A percentile compares a stretch with the other conserved stretches of the same genome.
Evolutionary conservation across 2,329 filamentous ascomycete species (phyloP).

Genomic region (Fusarium mangiferae): DNA sequence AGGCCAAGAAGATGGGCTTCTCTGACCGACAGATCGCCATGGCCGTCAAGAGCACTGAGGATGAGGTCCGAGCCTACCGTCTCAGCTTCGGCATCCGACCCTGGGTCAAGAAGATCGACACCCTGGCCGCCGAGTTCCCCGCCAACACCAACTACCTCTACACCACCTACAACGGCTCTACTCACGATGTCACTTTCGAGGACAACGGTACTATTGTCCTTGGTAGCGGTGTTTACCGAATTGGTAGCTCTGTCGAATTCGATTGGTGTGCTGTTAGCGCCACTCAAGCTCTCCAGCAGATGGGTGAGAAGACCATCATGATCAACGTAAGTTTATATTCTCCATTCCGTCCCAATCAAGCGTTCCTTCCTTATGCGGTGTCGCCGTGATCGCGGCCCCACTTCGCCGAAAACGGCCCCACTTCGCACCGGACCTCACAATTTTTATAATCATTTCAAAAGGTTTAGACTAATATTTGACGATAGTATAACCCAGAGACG

Average conservation of each 20-base stretch:
- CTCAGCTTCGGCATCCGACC: conserved; percentile 89
- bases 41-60: conserved; percentile 86
- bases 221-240: conserved; percentile 95
- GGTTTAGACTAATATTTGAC: background rate
- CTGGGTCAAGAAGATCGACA: conserved; percentile 99
- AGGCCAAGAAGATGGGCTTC: conserved; percentile 98
- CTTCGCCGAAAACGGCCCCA: background rate
- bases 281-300: conserved; percentile 81
- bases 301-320: conserved; percentile 98
- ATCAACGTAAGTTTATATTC: conserved; percentile 74
- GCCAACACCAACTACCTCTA: conserved; percentile 96
- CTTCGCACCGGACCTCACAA: background rate
- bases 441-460: background rate
- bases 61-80: conserved; percentile 86
- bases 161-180: conserved; percentile 96
- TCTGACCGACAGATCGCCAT: conserved; percentile 94
- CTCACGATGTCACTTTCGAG: conserved; percentile 93
- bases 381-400: background rate
- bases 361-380: background rate
- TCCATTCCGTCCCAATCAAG: background rate
- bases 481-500: conserved; percentile 80
- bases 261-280: conserved; percentile 98
- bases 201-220: conserved; percentile 91
- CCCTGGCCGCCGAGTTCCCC: conserved; percentile 94
- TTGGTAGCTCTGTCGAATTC: conserved; percentile 97